These are phyloP conservation scores for Blastocystis sp. DNA, from an alignment of 352 stramenopile genomes.

Conservation along the genomic window DNA sequence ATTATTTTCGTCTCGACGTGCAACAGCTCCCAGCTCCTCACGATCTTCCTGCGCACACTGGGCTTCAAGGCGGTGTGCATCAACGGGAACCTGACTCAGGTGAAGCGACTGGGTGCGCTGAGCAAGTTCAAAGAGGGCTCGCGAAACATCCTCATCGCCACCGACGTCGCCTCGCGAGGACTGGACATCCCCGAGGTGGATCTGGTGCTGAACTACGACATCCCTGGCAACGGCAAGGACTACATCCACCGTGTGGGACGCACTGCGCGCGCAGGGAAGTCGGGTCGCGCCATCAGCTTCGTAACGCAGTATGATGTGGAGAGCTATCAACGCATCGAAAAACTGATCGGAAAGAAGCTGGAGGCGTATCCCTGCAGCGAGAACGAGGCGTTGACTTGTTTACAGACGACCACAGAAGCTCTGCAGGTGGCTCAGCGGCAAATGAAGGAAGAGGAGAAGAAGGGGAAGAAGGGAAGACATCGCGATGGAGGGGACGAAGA, in stretches of 20 bases:
- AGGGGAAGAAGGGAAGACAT: constrained; percentile 66
- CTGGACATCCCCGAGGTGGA: constrained; percentile 94
- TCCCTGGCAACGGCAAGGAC: constrained; percentile 93
- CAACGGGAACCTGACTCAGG: constrained; percentile 95
- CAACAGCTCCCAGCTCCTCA: constrained; percentile 88
- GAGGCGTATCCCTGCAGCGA: constrained; percentile 66
- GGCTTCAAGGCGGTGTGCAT: constrained; percentile 94
- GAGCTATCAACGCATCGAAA: constrained; percentile 91
- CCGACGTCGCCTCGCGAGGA: constrained; percentile 79
- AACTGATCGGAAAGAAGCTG: constrained; percentile 77
- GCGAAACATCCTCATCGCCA: constrained; percentile 79
- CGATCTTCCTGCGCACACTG: constrained; percentile 91
- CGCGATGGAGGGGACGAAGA: constrained; percentile 71
- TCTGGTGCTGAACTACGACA: constrained; percentile 97
- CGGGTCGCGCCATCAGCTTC: constrained; percentile 87
- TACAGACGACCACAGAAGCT: constrained; percentile 91
- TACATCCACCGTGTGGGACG: constrained; percentile 97
- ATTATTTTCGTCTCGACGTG: constrained; percentile 97
- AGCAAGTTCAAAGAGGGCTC: constrained; percentile 92
- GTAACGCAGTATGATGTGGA: constrained; percentile 98
- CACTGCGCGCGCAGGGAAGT: constrained; percentile 87
- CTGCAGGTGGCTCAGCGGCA: constrained; percentile 84
- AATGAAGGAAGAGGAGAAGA: constrained; percentile 73
- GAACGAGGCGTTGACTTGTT: constrained; percentile 74
- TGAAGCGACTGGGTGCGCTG: constrained; percentile 88